phyloP scores from a whole-genome alignment of 371 early-diverging fungal species.

The Chytridiales sp. region DNA sequence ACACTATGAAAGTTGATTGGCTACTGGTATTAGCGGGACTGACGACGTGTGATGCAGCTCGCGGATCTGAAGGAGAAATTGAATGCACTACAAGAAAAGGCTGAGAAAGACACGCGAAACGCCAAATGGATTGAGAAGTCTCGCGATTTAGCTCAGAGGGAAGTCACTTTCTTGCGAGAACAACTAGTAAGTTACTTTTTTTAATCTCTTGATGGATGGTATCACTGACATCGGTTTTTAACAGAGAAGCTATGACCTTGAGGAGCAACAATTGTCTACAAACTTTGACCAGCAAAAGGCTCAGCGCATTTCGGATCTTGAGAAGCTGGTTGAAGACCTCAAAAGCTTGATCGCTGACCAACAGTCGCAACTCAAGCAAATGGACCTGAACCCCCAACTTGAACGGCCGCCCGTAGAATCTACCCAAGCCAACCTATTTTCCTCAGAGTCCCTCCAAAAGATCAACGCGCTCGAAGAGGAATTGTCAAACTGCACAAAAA shows the following conservation, averaged over 20 bases:
- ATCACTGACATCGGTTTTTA: too few species aligned
- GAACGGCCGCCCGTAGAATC: too few species aligned
- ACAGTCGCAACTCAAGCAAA: too few species aligned
- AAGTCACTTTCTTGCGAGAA: slow-evolving; percentile 51
- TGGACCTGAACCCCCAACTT: too few species aligned
- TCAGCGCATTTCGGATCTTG: slow-evolving; percentile 59
- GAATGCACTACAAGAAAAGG: slow-evolving; percentile 9
- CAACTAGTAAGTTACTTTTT: slow-evolving; percentile 48
- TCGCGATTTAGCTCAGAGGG: slow-evolving; percentile 41
- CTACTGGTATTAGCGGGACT: too few species aligned
- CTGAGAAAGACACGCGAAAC: too few species aligned
- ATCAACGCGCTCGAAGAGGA: not conserved
- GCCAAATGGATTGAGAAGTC: slow-evolving; percentile 36
- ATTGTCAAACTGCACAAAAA: slow-evolving; percentile 26
- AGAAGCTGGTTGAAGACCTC: slow-evolving; percentile 60
- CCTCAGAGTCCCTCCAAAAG: slow-evolving; percentile 11
- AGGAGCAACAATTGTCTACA: slow-evolving; percentile 50
- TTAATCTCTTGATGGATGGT: not conserved
- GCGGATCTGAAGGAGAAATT: slow-evolving; percentile 18
- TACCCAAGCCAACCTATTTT: slow-evolving; percentile 13
- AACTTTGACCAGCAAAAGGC: slow-evolving; percentile 59
- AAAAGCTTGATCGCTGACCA: slow-evolving; percentile 44
- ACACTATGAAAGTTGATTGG: not conserved
- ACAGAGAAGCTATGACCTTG: slow-evolving; percentile 64
- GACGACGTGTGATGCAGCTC: too few species aligned